Base-by-base conservation (phyloP, 805 yeast species). In the Wickerhamiella domercqiae region DNA sequence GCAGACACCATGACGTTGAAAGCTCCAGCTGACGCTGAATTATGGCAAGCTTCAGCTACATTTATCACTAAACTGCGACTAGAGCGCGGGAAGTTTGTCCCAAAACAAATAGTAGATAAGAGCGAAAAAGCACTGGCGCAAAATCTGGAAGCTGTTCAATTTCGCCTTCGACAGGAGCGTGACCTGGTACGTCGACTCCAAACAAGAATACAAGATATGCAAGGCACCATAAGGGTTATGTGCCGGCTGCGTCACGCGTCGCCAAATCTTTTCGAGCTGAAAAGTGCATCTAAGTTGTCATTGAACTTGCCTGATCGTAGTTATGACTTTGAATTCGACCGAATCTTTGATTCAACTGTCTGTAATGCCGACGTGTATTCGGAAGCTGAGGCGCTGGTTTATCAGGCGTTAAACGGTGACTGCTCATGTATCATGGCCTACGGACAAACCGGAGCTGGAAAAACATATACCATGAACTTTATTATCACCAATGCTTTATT, bases 371-470 rank as follows among this genome's bases (percentile, higher is more conserved):
- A 71, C 19, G 69, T 90, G 0, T 90, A 83, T 56, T 77, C 72
- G 22, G 98, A 87, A 50, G 70, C 87, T 1, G 75, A 90, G 2
- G 94, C 84, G 54, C 57, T 87, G 18, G 74, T 87, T 2, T 94
- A 84, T 54, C 82, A 70, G 61, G 75, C 93, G 1, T 55, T 86
- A 11, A 93, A 87, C 57, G 98, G 98, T 0, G 75, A 66, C 51
- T 83, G 83, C 48, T 94, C 84, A 2, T 84, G 96, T 56, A 82
- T 90, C 1, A 83, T 87, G 61, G 94, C 97, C 0, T 87, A 90
- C 55, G 98, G 97, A 1, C 98, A 87, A 57, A 87, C 97, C 0
- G 94, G 90, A 0, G 77, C 96, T 0, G 98, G 98, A 3, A 87
- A 87, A 53, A 86, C 97, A 0, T 76, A 60, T 54, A 90, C 98